Evolutionary conservation across 2,329 filamentous ascomycete species (phyloP), one percentile per base, ranked within the genome.

Genomic region (Teratosphaeria nubilosa): DNA sequence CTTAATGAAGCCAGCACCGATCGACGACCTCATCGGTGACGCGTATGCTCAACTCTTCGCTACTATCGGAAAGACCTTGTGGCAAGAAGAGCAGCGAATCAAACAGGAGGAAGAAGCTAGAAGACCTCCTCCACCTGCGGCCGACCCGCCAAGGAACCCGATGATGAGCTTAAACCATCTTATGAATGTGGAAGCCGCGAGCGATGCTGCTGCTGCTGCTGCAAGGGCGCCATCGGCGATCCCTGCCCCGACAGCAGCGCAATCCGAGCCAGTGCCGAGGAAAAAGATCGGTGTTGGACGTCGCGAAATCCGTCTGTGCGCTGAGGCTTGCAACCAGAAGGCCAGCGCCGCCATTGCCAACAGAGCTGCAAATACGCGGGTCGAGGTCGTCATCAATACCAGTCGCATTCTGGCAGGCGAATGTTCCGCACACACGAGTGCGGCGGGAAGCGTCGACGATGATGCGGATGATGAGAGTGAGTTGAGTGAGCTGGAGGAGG

Each of bases 11-110:
- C 82, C 87, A 0, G 82, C 85, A 0, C 80, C 86, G 10, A 92
- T 97, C 51, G 94, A 99, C 67, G 94, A 99, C 68, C 80, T 97
- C n/a, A 88, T 96, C 63, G 88, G 86, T 24, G 94, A 99, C 73
- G 86, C 88, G 54, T 99, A 96, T 72, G 87, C 89, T 1, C 80
- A 84, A 54, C 77, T 95, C 16, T 94, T 90, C 69, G 79, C 81
- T 20, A 82, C 86, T 31, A 76, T 91, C 54, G 84, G 84, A 1
- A 81, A 81, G 50, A 78, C 77, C 3, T 74, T 90, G n/a, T 74
- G 79, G 52, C 75, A 80, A 24, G 73, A 77, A 22, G 65, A 65
- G 60, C 67, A 60, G 57, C 54, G 61, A 24, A 54, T 60, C 2
- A 66, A 68, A 58, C 60, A 61, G 37, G 66, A 71, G 60, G 65